Base-by-base conservation (phyloP, 345 rosid species). In the Kernera saxatilis region DNA sequence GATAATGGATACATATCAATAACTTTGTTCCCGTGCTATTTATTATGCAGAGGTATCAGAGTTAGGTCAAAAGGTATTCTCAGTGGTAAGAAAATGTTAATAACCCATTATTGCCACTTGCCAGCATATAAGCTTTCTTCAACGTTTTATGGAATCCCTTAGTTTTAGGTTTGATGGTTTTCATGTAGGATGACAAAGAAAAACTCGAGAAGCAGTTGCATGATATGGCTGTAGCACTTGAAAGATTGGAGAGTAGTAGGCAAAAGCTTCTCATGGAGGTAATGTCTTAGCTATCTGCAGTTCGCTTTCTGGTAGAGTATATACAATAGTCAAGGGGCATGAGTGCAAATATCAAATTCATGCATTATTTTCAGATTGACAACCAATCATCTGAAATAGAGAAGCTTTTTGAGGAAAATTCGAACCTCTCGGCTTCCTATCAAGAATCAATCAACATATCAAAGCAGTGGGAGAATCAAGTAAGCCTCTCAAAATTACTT, bases 261-360 rank as follows among this genome's bases (percentile, higher is more conserved):
- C 97, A 94, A 81, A 94, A 91, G 81, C 98, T 94, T 86, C 86
- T 94, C 22, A 76, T 79, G 84, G 99, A 94, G 97, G 98, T 88
- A 44, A 39, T 69, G 10, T 68, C 55, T 67, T 64, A 25, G 29
- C 39, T 67, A 45, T 27, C 59, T 71, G 39, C 50, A n/a, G n/a
- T n/a, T n/a, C n/a, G 29, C 39, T 67, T 50, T 27, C 59, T 71
- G 39, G 43, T 12, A 69, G 18, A 67, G 46, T 35, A 61, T 17
- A 44, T 8, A 29, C 39, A 21, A n/a, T 22, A 51, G 56, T 70
- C 32, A 63, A 73, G 27, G 39, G 13, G 4, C 59, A 41, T 40
- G 32, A 50, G 30, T 21, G 46, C 15, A 6, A 43, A 35, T 5
- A 30, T 45, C 37, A 37, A 44, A 27, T 64, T 30, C 19, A 36